A percentile compares a stretch with the other conserved stretches of the same genome.
phyloP scores from a whole-genome alignment of 179 eudicot species.

The Silene coronaria region DNA sequence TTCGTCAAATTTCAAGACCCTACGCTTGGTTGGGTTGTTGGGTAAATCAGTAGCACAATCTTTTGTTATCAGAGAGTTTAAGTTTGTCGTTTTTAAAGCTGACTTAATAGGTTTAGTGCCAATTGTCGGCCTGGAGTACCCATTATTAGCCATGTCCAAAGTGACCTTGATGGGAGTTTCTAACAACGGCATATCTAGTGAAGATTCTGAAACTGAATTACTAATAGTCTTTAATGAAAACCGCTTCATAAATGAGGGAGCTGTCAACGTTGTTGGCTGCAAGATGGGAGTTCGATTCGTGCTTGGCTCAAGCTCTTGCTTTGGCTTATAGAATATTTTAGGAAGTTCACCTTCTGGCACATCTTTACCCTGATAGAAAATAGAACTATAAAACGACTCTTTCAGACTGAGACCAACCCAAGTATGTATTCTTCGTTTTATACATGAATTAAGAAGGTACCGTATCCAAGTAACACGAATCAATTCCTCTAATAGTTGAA shows the following conservation, averaged over 20 bases:
- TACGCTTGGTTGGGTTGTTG: constrained; percentile 41
- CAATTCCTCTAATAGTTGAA: too few species aligned
- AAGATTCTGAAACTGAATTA: constrained; percentile 10
- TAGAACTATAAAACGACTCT: not conserved
- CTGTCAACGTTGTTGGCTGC: constrained; percentile 37
- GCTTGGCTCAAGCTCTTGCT: constrained; percentile 22
- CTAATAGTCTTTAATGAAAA: constrained; percentile 33
- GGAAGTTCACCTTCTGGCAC: constrained; percentile 70
- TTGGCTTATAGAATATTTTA: constrained; percentile 41
- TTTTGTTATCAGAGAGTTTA: too few species aligned
- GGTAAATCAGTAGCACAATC: too few species aligned
- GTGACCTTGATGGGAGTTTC: constrained; percentile 31
- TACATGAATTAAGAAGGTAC: too few species aligned
- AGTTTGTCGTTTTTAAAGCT: too few species aligned
- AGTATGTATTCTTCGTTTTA: too few species aligned
- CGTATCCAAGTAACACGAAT: too few species aligned
- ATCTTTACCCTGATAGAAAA: constrained; percentile 50
- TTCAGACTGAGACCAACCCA: too few species aligned
- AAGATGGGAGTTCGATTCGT: constrained; percentile 11
- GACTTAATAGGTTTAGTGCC: too few species aligned
- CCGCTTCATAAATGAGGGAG: constrained; percentile 43
- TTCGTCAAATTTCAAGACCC: constrained; percentile 56
- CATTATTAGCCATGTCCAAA: too few species aligned
- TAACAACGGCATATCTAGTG: constrained; percentile 9
- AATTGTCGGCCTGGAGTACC: too few species aligned